These are phyloP conservation scores for Yamadazyma atmosphaerica DNA, from an alignment of 1,139 yeast genomes.

Conservation along the genomic window DNA sequence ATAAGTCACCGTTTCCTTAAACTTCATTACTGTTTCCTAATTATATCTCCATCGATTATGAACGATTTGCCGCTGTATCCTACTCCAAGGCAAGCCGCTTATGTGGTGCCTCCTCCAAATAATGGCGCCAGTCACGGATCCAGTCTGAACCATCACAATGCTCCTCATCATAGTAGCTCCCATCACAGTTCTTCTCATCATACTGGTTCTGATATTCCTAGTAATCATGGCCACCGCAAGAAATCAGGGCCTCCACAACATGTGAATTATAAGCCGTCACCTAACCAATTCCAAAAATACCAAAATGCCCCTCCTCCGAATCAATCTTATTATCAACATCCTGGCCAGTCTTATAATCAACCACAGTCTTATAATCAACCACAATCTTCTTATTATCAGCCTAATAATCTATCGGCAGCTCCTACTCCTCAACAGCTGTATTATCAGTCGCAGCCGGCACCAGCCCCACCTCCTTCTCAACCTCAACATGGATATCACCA, in stretches of 20 bases:
- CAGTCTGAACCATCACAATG: not conserved
- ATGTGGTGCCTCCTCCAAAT: conserved; percentile 24
- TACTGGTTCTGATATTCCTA: not conserved
- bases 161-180: conserved; percentile 4
- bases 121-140: conserved; percentile 4
- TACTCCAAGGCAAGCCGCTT: conserved; percentile 49
- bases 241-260: conserved; percentile 4
- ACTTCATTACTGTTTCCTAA: not conserved
- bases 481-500: conserved; percentile 11
- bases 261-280: conserved; percentile 14
- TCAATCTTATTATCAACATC: conserved; percentile 11
- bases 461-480: conserved; percentile 10
- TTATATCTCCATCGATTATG: conserved; percentile 15
- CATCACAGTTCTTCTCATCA: not conserved
- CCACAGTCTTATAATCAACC: too few species aligned
- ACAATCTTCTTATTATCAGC: conserved; percentile 14
- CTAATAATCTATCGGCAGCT: conserved; percentile 13
- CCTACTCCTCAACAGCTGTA: conserved; percentile 13
- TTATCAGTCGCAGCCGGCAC: too few species aligned
- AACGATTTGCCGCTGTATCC: conserved; percentile 50
- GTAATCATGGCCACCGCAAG: conserved; percentile 4
- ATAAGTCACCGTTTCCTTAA: not conserved
- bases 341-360: conserved; percentile 2
- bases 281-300: conserved; percentile 3
- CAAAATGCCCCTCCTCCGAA: conserved; percentile 5